Evolutionary conservation across 768 basidiomycete species (phyloP), one percentile per base, ranked within the genome.

Genomic region (Tylopilus sp.): DNA sequence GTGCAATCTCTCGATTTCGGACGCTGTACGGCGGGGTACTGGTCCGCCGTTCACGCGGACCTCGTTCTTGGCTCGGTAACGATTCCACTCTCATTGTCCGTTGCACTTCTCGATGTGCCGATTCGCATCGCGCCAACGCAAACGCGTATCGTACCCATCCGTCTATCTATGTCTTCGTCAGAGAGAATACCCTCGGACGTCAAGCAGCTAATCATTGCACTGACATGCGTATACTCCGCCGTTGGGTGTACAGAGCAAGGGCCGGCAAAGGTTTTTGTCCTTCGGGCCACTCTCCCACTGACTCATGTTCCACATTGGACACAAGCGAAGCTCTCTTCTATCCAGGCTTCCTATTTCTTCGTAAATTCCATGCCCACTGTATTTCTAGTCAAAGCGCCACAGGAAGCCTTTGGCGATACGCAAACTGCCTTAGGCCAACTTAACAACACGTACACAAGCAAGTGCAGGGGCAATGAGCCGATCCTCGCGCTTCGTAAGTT

Each of bases 401-500:
- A 62, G 25, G 48, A 68, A n/a, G 59, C 57, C 15, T 71, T 72
- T 33, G 21, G 41, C 1, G 57, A 59, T n/a, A 28, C 43, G 11
- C 58, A 40, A 15, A 23, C 18, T 22, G 13, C 21, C 23, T n/a
- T 28, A 4, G 22, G 51, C 47, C 40, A 40, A 21, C 22, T 43
- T 4, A 28, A 50, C 42, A 44, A 22, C 6, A 15, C 10, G 20
- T 13, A 35, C 20, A 15, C 31, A 8, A 38, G 10, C 35, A 22
- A 46, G 20, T 51, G 60, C 51, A 56, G 49, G 44, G 65, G 60
- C 12, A 61, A 67, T 30, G 75, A 81, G 10, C 81, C 83, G 0
- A 76, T 88, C 26, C 60, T 88, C 30, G 81, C 83, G 23, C 69
- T 92, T 51, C 85, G 88, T 88, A 56, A 57, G 79, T 76, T 1